These are phyloP conservation scores for Penicillium coffeae DNA, from an alignment of 495 filamentous ascomycete species.

Conservation along the genomic window DNA sequence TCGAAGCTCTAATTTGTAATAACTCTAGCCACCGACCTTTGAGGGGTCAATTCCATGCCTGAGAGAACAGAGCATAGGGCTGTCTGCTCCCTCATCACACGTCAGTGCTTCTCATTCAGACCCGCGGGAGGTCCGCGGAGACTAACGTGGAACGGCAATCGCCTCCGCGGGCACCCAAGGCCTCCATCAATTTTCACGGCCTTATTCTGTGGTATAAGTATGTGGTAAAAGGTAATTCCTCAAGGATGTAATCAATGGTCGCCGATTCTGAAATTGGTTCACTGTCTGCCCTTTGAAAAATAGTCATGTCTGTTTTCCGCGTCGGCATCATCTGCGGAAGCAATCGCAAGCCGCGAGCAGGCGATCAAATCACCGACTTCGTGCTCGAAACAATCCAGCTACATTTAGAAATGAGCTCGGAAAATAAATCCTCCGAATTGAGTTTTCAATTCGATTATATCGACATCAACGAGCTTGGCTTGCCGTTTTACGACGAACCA, in stretches of 20 bases:
- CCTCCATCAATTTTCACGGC: neutral
- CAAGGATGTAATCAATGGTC: too few species aligned
- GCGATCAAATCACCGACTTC: neutral
- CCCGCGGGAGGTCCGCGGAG: neutral
- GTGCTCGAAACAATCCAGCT: neutral
- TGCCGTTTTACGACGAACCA: neutral
- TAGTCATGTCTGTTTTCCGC: too few species aligned
- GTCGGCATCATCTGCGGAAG: slow-evolving; percentile 1
- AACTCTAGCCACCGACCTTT: neutral
- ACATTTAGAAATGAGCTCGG: neutral
- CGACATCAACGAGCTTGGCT: neutral
- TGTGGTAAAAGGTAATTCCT: too few species aligned
- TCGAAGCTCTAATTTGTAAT: neutral
- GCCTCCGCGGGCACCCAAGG: neutral
- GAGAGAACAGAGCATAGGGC: too few species aligned
- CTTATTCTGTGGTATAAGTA: too few species aligned
- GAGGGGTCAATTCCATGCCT: too few species aligned
- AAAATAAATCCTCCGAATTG: neutral
- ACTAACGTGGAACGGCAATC: neutral
- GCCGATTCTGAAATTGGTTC: too few species aligned
- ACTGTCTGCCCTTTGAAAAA: too few species aligned
- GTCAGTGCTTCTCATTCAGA: neutral
- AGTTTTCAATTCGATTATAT: neutral
- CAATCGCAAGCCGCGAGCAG: neutral
- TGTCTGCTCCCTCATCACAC: too few species aligned